Conservation (phyloP, 305 asterid genomes). For the Nicotiana rustica region DNA sequence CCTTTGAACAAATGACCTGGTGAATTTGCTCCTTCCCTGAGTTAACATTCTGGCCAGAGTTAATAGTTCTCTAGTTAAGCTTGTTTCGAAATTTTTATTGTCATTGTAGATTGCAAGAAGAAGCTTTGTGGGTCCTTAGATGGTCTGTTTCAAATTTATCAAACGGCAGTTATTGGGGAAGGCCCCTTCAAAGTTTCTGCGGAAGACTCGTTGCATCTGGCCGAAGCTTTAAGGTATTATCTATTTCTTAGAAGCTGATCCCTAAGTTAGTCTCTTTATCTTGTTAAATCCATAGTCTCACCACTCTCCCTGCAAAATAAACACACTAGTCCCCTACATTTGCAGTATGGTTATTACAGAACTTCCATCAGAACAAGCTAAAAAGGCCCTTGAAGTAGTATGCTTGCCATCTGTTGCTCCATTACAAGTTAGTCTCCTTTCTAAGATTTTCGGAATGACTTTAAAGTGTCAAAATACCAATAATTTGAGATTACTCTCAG, state of each 20-base stretch:
- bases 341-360: constrained; percentile 92
- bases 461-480: constrained; percentile 39
- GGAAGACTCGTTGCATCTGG: constrained; percentile 91
- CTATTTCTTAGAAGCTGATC: constrained; percentile 35
- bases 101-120: constrained; percentile 81
- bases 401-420: constrained; percentile 85
- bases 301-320: constrained; percentile 29
- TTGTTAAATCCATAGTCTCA: constrained; percentile 36
- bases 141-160: constrained; percentile 91
- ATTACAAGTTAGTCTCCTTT: constrained; percentile 69
- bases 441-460: constrained; percentile 38
- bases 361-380: constrained; percentile 97
- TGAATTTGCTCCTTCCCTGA: background rate
- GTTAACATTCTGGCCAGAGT: constrained; percentile 26
- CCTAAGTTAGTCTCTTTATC: constrained; percentile 42
- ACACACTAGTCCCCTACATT: constrained; percentile 27
- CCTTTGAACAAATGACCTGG: constrained; percentile 1
- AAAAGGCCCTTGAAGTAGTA: constrained; percentile 87
- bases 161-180: constrained; percentile 86
- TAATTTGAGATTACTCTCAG: constrained; percentile 59
- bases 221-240: constrained; percentile 93
- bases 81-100: constrained; percentile 11
- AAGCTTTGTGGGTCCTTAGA: constrained; percentile 89
- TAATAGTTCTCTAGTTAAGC: constrained; percentile 7
- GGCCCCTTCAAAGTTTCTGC: constrained; percentile 93